Conservation (phyloP, 1,284 basidiomycete species). For the Sporisorium iseilematis-ciliati region DNA sequence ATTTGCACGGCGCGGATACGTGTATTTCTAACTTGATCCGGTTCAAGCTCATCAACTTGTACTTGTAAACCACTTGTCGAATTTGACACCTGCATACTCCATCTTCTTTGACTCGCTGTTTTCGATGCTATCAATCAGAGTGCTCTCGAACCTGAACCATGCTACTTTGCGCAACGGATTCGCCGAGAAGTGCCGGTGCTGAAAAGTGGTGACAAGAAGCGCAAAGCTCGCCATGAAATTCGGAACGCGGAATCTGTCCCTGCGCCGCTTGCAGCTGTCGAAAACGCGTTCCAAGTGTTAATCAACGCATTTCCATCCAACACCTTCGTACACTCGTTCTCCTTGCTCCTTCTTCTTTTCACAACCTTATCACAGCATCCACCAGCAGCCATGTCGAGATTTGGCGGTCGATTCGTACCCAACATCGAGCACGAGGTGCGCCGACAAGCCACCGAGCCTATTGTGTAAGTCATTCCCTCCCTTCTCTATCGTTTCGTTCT, state of each 20-base stretch:
- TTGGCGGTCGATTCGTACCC: slow-evolving; percentile 40
- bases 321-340: slow-evolving; percentile 7
- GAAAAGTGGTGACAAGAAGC: background rate
- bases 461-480: slow-evolving; percentile 19
- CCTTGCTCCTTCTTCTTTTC: background rate
- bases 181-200: no score
- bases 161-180: no score
- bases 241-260: slow-evolving; percentile 13
- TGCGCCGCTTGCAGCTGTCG: slow-evolving; percentile 13
- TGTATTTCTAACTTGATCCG: slow-evolving; percentile 21
- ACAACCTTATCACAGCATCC: background rate
- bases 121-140: background rate
- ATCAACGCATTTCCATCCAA: slow-evolving; percentile 13
- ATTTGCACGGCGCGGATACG: slow-evolving; percentile 51
- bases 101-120: background rate
- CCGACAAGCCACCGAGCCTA: slow-evolving; percentile 34
- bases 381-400: slow-evolving; percentile 32
- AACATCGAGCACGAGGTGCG: slow-evolving; percentile 52
- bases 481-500: background rate
- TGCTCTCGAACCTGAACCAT: background rate
- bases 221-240: background rate
- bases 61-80: slow-evolving; percentile 14
- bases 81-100: background rate
- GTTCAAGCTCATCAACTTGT: slow-evolving; percentile 12
- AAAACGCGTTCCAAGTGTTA: slow-evolving; percentile 12